Percentiles rank a stretch among this genome's conserved stretches.
phyloP scores from a whole-genome alignment of 225 moss, liverwort and hornwort genomes.

The Polytrichum commune region DNA sequence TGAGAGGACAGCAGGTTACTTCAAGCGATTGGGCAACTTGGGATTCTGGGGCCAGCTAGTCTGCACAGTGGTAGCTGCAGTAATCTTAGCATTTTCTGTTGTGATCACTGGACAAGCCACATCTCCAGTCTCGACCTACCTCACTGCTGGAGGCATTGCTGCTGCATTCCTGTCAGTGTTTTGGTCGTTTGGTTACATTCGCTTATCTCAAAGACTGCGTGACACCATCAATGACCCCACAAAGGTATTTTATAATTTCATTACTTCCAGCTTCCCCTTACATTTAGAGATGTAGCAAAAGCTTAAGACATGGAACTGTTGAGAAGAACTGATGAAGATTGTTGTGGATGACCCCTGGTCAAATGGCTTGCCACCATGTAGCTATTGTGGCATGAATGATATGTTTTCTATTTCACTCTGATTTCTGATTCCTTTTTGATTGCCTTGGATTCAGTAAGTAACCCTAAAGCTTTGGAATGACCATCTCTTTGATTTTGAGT shows the following conservation, averaged over 20 bases:
- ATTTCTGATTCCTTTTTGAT: no score
- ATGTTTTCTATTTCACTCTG: no score
- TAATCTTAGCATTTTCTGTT: constrained; percentile 86
- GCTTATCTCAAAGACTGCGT: constrained; percentile 72
- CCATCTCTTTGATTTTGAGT: no score
- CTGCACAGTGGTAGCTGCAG: constrained; percentile 81
- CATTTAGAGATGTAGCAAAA: no score
- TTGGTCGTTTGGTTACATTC: constrained; percentile 93
- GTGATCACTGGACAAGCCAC: constrained; percentile 88
- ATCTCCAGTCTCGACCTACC: constrained; percentile 79
- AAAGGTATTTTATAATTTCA: constrained; percentile 42
- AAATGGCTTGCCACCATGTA: no score
- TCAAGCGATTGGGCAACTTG: constrained; percentile 82
- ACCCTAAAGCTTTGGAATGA: no score
- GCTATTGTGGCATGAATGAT: no score
- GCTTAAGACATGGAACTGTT: no score
- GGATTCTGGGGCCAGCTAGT: constrained; percentile 97
- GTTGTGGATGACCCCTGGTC: no score
- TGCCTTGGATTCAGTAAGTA: no score
- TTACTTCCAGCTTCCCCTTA: no score
- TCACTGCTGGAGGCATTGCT: constrained; percentile 87
- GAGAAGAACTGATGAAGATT: no score
- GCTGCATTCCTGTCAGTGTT: constrained; percentile 91
- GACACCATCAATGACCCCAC: constrained; percentile 76
- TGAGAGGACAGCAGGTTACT: constrained; percentile 87